Percentiles rank a stretch among this genome's conserved stretches.
Evolutionary conservation across 768 basidiomycete species (phyloP).

Genomic region (Tulasnella sp.): DNA sequence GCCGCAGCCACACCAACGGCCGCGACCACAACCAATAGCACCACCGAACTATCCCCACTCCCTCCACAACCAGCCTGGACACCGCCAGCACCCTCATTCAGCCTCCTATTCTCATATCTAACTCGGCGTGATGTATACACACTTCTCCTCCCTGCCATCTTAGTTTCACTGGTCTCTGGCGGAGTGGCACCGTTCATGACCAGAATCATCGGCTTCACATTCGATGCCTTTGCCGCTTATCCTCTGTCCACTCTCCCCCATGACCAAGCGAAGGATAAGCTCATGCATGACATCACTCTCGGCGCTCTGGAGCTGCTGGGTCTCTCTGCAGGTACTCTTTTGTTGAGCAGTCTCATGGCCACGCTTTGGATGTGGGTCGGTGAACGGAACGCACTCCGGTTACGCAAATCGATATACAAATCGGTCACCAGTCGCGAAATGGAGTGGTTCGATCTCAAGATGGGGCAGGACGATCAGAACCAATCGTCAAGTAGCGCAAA

Average conservation of each 20-base stretch:
- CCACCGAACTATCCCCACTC: not conserved
- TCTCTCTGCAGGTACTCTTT: constrained; percentile 52
- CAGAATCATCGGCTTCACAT: constrained; percentile 61
- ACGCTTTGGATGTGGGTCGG: constrained; percentile 81
- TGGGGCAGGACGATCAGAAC: constrained; percentile 43
- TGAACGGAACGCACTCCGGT: constrained; percentile 59
- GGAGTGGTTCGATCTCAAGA: constrained; percentile 84
- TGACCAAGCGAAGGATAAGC: constrained; percentile 36
- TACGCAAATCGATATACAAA: constrained; percentile 57
- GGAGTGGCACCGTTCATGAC: constrained; percentile 82
- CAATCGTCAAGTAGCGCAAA: constrained; percentile 31
- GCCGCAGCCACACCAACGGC: too few relatives aligned
- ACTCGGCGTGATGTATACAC: constrained; percentile 43
- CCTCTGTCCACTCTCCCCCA: constrained; percentile 33
- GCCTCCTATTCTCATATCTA: constrained; percentile 56
- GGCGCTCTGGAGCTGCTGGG: constrained; percentile 56
- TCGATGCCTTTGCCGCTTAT: constrained; percentile 57
- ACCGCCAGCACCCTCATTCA: constrained; percentile 41
- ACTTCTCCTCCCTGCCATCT: constrained; percentile 52
- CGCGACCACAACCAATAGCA: not conserved
- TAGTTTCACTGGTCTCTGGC: constrained; percentile 51
- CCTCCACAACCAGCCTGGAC: constrained; percentile 18
- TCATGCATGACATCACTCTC: constrained; percentile 47
- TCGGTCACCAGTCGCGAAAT: constrained; percentile 61
- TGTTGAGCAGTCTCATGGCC: constrained; percentile 63